Percentiles rank a stretch among this genome's conserved stretches.
Evolutionary conservation across 331 rosid genomes (phyloP).

Genomic region (Quercus tomentella): DNA sequence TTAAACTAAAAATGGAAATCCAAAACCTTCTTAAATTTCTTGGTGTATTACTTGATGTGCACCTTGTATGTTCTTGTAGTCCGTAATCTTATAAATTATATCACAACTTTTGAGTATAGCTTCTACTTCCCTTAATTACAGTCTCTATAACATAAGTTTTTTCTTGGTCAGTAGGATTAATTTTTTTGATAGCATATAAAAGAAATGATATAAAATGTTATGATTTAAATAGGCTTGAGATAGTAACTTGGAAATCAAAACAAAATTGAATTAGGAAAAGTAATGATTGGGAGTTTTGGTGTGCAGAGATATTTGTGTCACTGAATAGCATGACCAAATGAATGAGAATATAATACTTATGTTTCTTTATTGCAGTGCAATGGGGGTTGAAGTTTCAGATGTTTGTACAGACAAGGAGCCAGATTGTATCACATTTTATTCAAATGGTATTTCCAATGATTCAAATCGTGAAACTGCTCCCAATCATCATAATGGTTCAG

Average conservation of each 20-base stretch:
- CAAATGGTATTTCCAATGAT: constrained; percentile 50
- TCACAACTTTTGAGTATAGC: neutral
- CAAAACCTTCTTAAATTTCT: no score
- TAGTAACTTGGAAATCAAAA: neutral
- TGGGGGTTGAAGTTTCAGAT: constrained; percentile 76
- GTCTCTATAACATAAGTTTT: neutral
- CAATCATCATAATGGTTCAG: constrained; percentile 40
- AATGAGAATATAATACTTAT: neutral
- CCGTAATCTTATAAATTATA: neutral
- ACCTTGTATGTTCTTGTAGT: neutral
- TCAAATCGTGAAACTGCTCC: constrained; percentile 44
- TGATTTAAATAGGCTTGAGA: neutral
- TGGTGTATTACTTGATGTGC: neutral
- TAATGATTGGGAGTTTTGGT: neutral
- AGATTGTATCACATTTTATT: constrained; percentile 60
- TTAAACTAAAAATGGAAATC: no score
- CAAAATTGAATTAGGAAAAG: neutral
- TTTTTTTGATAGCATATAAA: neutral
- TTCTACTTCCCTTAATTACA: neutral
- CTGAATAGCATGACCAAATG: neutral
- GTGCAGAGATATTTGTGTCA: constrained; percentile 6
- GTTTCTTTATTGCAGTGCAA: constrained; percentile 47
- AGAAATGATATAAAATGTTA: neutral
- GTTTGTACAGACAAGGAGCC: constrained; percentile 89
- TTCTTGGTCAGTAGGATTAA: neutral